Evolutionary conservation across 2,329 filamentous ascomycete species (phyloP).

Genomic region (Fusarium palustre): DNA sequence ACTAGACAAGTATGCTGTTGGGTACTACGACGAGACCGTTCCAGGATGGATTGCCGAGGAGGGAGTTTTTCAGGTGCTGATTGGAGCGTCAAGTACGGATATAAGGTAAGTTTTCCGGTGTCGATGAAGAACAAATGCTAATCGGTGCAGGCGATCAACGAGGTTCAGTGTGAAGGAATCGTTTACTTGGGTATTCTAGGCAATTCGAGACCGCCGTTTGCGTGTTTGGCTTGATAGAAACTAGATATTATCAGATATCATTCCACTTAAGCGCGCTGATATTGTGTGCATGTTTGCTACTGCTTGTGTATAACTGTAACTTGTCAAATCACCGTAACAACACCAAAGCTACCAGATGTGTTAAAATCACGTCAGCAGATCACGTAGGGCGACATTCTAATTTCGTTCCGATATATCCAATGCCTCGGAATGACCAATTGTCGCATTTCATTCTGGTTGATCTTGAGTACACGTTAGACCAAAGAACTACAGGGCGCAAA

Average conservation of each 20-base stretch:
- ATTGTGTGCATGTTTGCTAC: background rate
- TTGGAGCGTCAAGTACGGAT: conserved; percentile 72
- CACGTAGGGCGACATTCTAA: background rate
- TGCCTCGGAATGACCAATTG: background rate
- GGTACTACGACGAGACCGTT: conserved; percentile 72
- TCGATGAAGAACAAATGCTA: background rate
- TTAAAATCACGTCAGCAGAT: background rate
- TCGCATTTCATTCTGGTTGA: conserved; percentile 15
- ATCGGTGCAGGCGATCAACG: conserved; percentile 55
- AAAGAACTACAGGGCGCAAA: background rate
- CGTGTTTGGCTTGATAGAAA: background rate
- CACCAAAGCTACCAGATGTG: background rate
- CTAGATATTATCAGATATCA: background rate
- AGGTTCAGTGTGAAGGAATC: conserved; percentile 71
- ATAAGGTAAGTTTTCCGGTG: conserved; percentile 63
- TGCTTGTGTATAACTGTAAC: background rate
- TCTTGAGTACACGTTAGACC: conserved; percentile 17
- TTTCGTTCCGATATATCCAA: background rate
- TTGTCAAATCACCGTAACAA: background rate
- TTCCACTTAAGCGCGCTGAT: background rate
- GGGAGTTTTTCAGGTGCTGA: conserved; percentile 69
- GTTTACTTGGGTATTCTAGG: conserved; percentile 73
- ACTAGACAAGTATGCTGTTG: conserved; percentile 64
- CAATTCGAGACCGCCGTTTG: background rate
- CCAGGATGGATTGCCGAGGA: conserved; percentile 74